A percentile compares a stretch with the other conserved stretches of the same genome.
Conservation (phyloP, 2,329 filamentous ascomycete genomes). For the Tolypocladium amazonense region DNA sequence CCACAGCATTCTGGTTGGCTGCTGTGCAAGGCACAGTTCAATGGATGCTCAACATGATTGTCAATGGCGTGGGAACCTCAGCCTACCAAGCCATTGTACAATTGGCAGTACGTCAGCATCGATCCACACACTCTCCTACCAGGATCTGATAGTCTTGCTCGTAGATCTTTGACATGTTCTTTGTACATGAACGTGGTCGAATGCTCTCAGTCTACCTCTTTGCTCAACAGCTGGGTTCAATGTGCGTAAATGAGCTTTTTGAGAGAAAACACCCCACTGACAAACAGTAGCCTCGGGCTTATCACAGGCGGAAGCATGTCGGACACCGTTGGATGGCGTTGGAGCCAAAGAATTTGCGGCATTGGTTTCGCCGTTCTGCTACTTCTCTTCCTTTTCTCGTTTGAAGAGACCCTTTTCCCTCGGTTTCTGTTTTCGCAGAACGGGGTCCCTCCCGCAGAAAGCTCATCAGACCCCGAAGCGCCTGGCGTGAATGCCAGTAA, state of each 20-base stretch:
- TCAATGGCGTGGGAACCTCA: background rate
- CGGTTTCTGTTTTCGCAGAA: background rate
- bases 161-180: background rate
- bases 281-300: background rate
- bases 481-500: background rate
- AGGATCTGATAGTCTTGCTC: background rate
- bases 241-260: background rate
- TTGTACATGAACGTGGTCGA: background rate
- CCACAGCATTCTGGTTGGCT: background rate
- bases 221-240: background rate
- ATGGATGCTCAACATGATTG: background rate
- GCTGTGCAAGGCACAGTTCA: background rate
- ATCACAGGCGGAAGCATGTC: background rate
- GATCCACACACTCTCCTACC: background rate
- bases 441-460: background rate
- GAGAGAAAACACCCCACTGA: background rate
- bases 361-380: background rate
- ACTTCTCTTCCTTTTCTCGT: background rate
- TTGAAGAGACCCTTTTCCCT: background rate
- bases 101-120: background rate
- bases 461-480: background rate
- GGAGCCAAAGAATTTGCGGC: background rate
- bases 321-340: background rate
- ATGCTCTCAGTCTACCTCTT: background rate
- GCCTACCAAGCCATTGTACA: background rate